phyloP scores from a whole-genome alignment of 2,329 filamentous ascomycete genomes.

The Scedosporium boydii region DNA sequence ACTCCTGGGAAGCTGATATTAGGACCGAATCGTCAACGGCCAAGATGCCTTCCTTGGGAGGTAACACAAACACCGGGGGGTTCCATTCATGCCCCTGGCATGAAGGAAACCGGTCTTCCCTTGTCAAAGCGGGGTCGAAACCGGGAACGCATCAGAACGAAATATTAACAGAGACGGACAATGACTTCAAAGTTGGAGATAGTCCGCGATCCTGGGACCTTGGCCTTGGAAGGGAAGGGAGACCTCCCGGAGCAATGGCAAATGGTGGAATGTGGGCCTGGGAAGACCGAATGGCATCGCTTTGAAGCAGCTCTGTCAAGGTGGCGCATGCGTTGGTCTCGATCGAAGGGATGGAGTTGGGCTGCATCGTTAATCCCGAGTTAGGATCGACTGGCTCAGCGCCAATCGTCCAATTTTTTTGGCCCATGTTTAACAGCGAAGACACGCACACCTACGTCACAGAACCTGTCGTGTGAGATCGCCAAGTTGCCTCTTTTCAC shows the following conservation, averaged over 20 bases:
- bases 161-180: not conserved
- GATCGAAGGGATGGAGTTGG: not conserved
- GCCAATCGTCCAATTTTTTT: no score
- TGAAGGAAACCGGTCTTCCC: not conserved
- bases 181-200: not conserved
- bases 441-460: not conserved
- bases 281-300: no score
- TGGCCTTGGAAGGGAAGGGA: not conserved
- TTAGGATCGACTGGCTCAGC: no score
- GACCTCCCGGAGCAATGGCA: not conserved
- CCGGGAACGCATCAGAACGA: not conserved
- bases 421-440: no score
- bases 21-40: not conserved
- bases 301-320: not conserved
- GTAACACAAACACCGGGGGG: not conserved
- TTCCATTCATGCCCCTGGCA: not conserved
- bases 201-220: not conserved
- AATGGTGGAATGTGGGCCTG: not conserved
- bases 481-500: not conserved
- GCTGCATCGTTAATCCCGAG: not conserved
- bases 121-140: not conserved
- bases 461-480: not conserved
- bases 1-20: not conserved
- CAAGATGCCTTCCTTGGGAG: not conserved
- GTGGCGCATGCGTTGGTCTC: not conserved